Conservation (phyloP, 225 moss, liverwort and hornwort genomes). For the Marchantia paleacea region DNA sequence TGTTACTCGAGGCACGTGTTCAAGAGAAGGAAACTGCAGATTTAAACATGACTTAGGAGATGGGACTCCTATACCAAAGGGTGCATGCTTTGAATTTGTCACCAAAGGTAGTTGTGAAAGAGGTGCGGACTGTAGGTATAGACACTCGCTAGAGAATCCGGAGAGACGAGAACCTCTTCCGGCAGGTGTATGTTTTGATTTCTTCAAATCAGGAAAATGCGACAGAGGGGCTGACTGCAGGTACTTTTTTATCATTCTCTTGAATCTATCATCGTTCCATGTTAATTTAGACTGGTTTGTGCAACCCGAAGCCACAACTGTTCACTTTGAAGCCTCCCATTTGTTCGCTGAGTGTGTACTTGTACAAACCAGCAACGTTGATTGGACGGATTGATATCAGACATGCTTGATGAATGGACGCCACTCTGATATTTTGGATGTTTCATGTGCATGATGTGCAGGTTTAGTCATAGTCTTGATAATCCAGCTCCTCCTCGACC, state of each 20-base stretch:
- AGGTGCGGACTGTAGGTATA: slow-evolving; percentile 83
- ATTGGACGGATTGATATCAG: neutral
- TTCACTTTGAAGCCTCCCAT: neutral
- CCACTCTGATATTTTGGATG: neutral
- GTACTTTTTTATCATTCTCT: slow-evolving; percentile 24
- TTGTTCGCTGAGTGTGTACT: neutral
- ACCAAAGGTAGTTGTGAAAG: slow-evolving; percentile 88
- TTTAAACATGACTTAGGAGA: slow-evolving; percentile 86
- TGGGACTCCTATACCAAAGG: slow-evolving; percentile 88
- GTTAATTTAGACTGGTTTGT: neutral
- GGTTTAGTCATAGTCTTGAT: slow-evolving; percentile 86
- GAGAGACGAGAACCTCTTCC: slow-evolving; percentile 60
- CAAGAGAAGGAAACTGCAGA: slow-evolving; percentile 75
- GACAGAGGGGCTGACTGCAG: slow-evolving; percentile 90
- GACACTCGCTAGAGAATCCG: slow-evolving; percentile 67
- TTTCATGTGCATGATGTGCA: slow-evolving; percentile 14
- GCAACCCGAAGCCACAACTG: neutral
- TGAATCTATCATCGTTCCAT: neutral
- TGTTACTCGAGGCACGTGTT: slow-evolving; percentile 88
- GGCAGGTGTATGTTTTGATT: slow-evolving; percentile 83
- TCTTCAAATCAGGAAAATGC: slow-evolving; percentile 84
- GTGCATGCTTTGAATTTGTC: slow-evolving; percentile 83
- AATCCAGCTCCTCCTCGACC: slow-evolving; percentile 66
- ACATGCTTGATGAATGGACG: neutral
- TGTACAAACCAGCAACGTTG: neutral